Evolutionary conservation across 2,329 filamentous ascomycete genomes (phyloP).

Genomic region (Colletotrichum lentis): DNA sequence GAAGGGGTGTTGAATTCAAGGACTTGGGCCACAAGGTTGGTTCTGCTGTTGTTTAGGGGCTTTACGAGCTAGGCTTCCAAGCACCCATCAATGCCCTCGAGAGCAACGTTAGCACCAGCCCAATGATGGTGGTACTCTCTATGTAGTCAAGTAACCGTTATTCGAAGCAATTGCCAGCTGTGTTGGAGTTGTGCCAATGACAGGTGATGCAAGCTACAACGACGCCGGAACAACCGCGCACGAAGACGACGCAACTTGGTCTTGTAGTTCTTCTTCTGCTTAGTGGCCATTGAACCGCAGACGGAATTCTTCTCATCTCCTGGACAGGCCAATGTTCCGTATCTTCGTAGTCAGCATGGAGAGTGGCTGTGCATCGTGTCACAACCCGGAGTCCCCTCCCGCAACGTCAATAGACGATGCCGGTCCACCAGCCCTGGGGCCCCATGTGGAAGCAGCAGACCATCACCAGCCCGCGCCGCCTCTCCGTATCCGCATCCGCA

Average conservation of each 20-base stretch:
- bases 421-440: no score
- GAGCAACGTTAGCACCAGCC: not conserved
- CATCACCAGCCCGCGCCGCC: not conserved
- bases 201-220: not conserved
- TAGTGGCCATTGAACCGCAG: no score
- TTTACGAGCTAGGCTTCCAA: not conserved
- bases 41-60: not conserved
- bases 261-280: no score
- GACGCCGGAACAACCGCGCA: no score
- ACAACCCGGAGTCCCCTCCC: no score
- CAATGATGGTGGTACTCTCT: not conserved
- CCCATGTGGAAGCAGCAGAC: not conserved
- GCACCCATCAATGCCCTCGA: not conserved
- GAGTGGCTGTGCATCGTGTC: not conserved
- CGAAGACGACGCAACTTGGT: no score
- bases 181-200: not conserved
- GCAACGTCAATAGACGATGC: not conserved
- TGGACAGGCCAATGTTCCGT: not conserved
- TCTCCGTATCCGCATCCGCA: slow-evolving; percentile 34
- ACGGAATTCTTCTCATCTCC: no score
- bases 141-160: not conserved
- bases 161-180: not conserved
- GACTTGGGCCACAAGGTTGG: not conserved
- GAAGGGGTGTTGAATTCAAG: no score
- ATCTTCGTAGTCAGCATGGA: not conserved